Evolutionary conservation across 192 early-diverging fungal species (phyloP), one percentile per base, ranked within the genome.

Genomic region (Diversispora epigaea): DNA sequence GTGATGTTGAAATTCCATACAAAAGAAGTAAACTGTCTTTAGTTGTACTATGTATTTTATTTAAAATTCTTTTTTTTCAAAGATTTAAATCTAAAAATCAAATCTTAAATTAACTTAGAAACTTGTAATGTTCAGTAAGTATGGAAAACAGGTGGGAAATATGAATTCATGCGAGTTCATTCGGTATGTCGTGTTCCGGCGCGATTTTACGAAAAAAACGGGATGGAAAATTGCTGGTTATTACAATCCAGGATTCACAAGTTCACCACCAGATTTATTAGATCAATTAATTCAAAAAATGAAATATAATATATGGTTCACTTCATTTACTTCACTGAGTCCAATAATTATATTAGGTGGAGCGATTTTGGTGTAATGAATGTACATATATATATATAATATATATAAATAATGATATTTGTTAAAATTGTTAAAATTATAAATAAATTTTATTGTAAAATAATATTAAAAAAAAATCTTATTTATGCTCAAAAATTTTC

Each of bases 171-270:
- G 86, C 40, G 89, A 85, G 75, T 74, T 86, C 5, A 80, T 81
- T 3, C 89, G 91, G 76, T 92, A 91, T 71, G 78, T 91, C 58
- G 90, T 91, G 4, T 89, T 91, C 78, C 91, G 91, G 76, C 78
- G 89, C 43, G 76, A 83, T 12, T 79, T 92, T 41, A 79, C 83
- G 2, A 87, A 91, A 52, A 79, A 81, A n/a, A 86, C 86, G 25
- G 84, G 83, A 49, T 92, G 91, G 91, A 76, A 63, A 55, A 86
- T 92, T 47, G 88, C 88, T 68, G 89, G 89, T 32, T 69, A 69
- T 69, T 21, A 25, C n/a, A 54, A 54, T 12, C 50, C 50, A 14
- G 50, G 25, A 32, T 32, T 32, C 0, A 32, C 25, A 32, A 2
- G 14, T 8, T 11, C 50, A 54, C 50, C 50, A 11, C 12, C 10